phyloP scores from a whole-genome alignment of 345 rosid genomes.

The Citrus maxima region DNA sequence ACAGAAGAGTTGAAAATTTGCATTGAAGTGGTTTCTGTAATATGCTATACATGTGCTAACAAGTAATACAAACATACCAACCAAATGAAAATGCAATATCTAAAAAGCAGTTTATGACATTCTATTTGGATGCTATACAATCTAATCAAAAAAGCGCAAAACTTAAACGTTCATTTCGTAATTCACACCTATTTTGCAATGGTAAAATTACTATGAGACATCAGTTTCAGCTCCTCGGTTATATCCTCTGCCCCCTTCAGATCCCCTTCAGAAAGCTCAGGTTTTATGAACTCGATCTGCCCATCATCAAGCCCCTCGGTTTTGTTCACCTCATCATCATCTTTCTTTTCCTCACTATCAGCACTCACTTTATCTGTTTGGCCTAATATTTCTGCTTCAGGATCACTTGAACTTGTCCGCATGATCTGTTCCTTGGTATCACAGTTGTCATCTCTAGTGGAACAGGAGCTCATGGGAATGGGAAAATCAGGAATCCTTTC shows the following conservation, averaged over 20 bases:
- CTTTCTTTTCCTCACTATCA: slow-evolving; percentile 15
- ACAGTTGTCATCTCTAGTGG: slow-evolving; percentile 5
- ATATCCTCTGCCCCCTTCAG: background rate
- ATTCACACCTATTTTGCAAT: background rate
- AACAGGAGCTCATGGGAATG: slow-evolving; percentile 8
- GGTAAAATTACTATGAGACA: background rate
- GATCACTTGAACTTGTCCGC: slow-evolving; percentile 25
- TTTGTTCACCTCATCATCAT: slow-evolving; percentile 13
- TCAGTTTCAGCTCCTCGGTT: background rate
- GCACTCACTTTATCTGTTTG: slow-evolving; percentile 19
- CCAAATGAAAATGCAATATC: background rate
- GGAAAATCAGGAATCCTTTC: slow-evolving; percentile 25
- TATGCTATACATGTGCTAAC: background rate
- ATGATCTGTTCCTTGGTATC: slow-evolving; percentile 22
- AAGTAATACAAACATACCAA: background rate
- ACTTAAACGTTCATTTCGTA: background rate
- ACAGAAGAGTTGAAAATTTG: background rate
- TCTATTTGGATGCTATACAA: background rate
- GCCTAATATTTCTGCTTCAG: slow-evolving; percentile 16
- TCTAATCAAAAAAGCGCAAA: background rate
- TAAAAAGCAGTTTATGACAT: background rate
- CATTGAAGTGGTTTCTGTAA: background rate
- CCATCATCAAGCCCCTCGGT: slow-evolving; percentile 8
- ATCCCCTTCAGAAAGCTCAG: slow-evolving; percentile 14
- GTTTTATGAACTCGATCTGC: slow-evolving; percentile 4